Conservation (phyloP, 2,329 filamentous ascomycete genomes). For the Coniochaeta pulveracea region DNA sequence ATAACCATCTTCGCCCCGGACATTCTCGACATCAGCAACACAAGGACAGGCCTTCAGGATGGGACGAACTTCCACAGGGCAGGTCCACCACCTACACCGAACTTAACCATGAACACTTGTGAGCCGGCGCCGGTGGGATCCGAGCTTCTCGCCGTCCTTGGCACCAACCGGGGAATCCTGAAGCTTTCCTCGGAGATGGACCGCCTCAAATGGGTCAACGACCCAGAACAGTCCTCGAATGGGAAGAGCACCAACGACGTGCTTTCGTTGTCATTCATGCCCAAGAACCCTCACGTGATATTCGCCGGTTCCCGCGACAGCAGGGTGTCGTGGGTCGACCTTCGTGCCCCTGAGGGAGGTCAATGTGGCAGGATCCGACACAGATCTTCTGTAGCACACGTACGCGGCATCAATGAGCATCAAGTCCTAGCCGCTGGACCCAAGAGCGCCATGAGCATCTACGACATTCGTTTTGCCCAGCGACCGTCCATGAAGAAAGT, state of each 20-base stretch:
- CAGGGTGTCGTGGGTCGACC: slow-evolving; percentile 31
- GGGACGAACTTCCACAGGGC: too few relatives aligned
- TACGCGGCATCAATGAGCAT: slow-evolving; percentile 35
- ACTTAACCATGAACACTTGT: slow-evolving; percentile 23
- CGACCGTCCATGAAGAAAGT: neutral
- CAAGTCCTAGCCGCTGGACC: slow-evolving; percentile 43
- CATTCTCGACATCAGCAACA: slow-evolving; percentile 8
- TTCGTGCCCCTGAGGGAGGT: slow-evolving; percentile 26
- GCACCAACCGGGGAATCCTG: slow-evolving; percentile 35
- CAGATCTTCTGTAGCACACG: slow-evolving; percentile 26
- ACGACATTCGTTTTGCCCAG: slow-evolving; percentile 38
- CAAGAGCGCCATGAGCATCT: slow-evolving; percentile 36
- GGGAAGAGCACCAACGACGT: slow-evolving; percentile 20
- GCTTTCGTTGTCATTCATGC: slow-evolving; percentile 37
- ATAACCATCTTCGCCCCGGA: slow-evolving; percentile 22
- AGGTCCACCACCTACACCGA: neutral
- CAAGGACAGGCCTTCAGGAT: too few relatives aligned
- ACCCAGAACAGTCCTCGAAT: slow-evolving; percentile 4
- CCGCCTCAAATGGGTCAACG: slow-evolving; percentile 18
- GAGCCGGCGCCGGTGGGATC: slow-evolving; percentile 28
- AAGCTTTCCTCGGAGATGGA: slow-evolving; percentile 20
- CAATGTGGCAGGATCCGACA: slow-evolving; percentile 9
- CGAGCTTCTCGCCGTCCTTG: slow-evolving; percentile 31
- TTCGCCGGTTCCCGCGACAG: slow-evolving; percentile 40
- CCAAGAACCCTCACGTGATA: slow-evolving; percentile 29